Percentiles rank a stretch among this genome's conserved stretches.
These are phyloP conservation scores for Crithidia mellificae DNA, from an alignment of 208 protist genomes.

Conservation along the genomic window DNA sequence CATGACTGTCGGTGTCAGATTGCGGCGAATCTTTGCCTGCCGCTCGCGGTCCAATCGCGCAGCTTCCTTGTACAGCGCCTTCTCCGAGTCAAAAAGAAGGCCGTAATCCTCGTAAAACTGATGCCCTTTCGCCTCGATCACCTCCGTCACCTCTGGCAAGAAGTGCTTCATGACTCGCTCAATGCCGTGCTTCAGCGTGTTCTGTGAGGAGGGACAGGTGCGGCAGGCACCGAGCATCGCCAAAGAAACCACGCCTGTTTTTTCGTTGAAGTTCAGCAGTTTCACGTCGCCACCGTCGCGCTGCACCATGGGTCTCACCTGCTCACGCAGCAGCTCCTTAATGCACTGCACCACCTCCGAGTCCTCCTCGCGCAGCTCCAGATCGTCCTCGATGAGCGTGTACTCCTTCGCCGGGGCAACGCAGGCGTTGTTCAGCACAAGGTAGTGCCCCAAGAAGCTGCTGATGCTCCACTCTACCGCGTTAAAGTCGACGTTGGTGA, in stretches of 20 bases:
- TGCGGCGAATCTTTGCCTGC: constrained; percentile 38
- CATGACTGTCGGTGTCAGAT: constrained; percentile 61
- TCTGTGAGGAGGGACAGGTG: constrained; percentile 86
- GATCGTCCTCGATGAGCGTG: constrained; percentile 84
- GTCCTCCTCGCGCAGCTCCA: constrained; percentile 65
- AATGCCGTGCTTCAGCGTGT: constrained; percentile 91
- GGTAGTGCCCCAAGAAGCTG: constrained; percentile 87
- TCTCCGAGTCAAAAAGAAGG: constrained; percentile 79
- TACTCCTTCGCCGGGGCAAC: constrained; percentile 76
- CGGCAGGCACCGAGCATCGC: constrained; percentile 91
- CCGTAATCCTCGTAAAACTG: constrained; percentile 85
- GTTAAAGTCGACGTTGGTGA: constrained; percentile 70
- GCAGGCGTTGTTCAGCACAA: constrained; percentile 74
- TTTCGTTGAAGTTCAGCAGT: constrained; percentile 82
- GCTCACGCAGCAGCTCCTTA: constrained; percentile 92
- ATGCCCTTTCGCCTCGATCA: constrained; percentile 72
- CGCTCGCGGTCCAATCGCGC: constrained; percentile 63
- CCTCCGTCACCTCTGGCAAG: constrained; percentile 86
- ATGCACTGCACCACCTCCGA: constrained; percentile 92
- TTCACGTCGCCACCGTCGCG: constrained; percentile 93
- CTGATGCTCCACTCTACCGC: constrained; percentile 86
- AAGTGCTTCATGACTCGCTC: constrained; percentile 93
- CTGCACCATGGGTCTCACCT: constrained; percentile 93
- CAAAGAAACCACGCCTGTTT: constrained; percentile 87
- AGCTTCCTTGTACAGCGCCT: constrained; percentile 75